Percentiles rank a stretch among this genome's conserved stretches.
These are phyloP conservation scores for Pleurotus citrinopileatus DNA, from an alignment of 768 basidiomycete species.

Conservation along the genomic window DNA sequence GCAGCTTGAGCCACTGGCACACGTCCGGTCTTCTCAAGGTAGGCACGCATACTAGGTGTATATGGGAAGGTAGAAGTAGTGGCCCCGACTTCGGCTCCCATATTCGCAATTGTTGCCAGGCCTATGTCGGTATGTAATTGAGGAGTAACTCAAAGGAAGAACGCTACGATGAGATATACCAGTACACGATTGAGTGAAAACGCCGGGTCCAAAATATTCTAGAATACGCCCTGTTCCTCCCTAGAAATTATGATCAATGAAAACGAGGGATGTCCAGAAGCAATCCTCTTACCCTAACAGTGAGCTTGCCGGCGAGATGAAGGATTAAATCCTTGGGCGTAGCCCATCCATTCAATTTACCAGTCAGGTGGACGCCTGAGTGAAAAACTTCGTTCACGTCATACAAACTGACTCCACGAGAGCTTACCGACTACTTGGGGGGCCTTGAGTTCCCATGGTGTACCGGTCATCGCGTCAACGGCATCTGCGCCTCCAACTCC, in stretches of 20 bases:
- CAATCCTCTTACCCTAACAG: constrained; percentile 69
- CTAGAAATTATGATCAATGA: constrained; percentile 31
- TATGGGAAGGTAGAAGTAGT: constrained; percentile 99
- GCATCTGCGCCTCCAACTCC: constrained; percentile 99
- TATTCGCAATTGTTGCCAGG: constrained; percentile 94
- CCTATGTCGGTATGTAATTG: constrained; percentile 39
- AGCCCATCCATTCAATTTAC: constrained; percentile 85
- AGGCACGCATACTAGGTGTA: constrained; percentile 83
- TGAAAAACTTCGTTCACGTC: constrained; percentile 2
- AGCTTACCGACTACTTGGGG: constrained; percentile 74
- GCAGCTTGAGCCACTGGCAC: constrained; percentile 84
- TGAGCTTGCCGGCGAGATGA: constrained; percentile 89
- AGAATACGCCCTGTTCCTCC: constrained; percentile 95
- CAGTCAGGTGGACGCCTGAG: constrained; percentile 85
- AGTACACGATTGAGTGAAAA: constrained; percentile 87
- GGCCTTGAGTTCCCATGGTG: constrained; percentile 97
- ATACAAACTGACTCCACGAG: neutral
- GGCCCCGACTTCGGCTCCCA: constrained; percentile 99
- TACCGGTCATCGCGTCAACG: constrained; percentile 97
- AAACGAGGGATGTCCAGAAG: neutral
- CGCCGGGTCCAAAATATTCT: constrained; percentile 96
- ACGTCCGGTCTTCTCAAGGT: constrained; percentile 88
- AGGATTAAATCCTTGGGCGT: constrained; percentile 97
- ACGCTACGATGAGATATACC: constrained; percentile 39
- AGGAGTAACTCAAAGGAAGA: neutral